Percentiles rank a stretch among this genome's conserved stretches.
Evolutionary conservation across 2,329 filamentous ascomycete genomes (phyloP).

Genomic region (Escovopsis sp.): DNA sequence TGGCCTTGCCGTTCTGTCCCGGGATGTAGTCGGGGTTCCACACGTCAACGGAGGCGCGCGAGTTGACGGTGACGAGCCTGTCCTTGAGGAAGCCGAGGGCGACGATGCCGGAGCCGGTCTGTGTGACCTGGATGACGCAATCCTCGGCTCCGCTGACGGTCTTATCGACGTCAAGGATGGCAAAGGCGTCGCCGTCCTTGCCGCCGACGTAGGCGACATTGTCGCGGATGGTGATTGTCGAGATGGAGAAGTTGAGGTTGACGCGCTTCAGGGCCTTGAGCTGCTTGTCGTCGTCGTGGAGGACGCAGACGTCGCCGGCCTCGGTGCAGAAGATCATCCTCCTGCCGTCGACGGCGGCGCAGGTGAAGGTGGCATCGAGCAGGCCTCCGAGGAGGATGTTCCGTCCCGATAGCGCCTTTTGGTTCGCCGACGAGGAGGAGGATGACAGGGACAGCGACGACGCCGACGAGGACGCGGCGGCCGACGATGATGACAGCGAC

Average conservation of each 20-base stretch:
- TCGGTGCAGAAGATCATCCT: slow-evolving; percentile 78
- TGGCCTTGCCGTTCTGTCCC: slow-evolving; percentile 21
- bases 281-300: slow-evolving; percentile 61
- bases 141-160: slow-evolving; percentile 28
- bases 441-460: slow-evolving; percentile 18
- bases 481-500: slow-evolving; percentile 17
- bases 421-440: slow-evolving; percentile 17
- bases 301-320: slow-evolving; percentile 72
- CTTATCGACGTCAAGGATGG: slow-evolving; percentile 35
- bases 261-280: slow-evolving; percentile 56
- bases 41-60: slow-evolving; percentile 59
- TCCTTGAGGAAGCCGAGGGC: slow-evolving; percentile 55
- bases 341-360: slow-evolving; percentile 56
- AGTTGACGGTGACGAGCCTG: slow-evolving; percentile 62
- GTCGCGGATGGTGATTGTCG: slow-evolving; percentile 48
- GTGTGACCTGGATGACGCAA: slow-evolving; percentile 24
- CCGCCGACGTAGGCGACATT: slow-evolving; percentile 54
- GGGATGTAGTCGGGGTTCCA: slow-evolving; percentile 34
- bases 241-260: slow-evolving; percentile 51
- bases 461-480: too few relatives aligned
- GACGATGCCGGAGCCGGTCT: slow-evolving; percentile 34
- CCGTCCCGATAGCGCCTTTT: slow-evolving; percentile 62
- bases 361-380: slow-evolving; percentile 73
- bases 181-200: slow-evolving; percentile 41
- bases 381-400: slow-evolving; percentile 76